Evolutionary conservation across 805 yeast genomes (phyloP).

Genomic region (Metschnikowia shivogae): DNA sequence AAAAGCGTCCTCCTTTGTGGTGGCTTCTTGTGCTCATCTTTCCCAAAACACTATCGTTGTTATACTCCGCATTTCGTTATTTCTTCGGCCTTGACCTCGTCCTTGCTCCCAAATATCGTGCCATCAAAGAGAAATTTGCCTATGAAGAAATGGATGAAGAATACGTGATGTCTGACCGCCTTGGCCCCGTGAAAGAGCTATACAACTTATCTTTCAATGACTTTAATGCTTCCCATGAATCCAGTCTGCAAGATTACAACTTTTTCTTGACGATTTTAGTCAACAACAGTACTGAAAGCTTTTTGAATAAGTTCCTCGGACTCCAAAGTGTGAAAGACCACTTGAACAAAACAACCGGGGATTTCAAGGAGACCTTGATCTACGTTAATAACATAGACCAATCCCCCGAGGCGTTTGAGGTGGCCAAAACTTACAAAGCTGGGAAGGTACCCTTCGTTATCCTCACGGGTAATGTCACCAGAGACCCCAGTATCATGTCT

Average conservation of each 20-base stretch:
- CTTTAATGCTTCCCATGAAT: conserved; percentile 30
- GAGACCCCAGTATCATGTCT: conserved; percentile 32
- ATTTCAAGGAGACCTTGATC: conserved; percentile 26
- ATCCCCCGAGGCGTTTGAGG: conserved; percentile 36
- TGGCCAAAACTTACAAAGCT: conserved; percentile 29
- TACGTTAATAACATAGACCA: conserved; percentile 29
- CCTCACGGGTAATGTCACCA: conserved; percentile 34
- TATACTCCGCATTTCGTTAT: conserved; percentile 32
- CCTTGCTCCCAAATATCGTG: conserved; percentile 19
- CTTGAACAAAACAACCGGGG: conserved; percentile 20
- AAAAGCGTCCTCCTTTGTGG: conserved; percentile 25
- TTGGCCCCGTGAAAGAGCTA: not conserved
- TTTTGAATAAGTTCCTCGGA: conserved; percentile 15
- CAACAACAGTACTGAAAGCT: conserved; percentile 22
- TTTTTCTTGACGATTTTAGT: conserved; percentile 35
- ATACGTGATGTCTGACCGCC: conserved; percentile 5
- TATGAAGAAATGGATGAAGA: conserved; percentile 24
- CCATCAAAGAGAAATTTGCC: conserved; percentile 18
- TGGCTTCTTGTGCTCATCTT: conserved; percentile 51
- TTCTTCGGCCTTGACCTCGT: conserved; percentile 22
- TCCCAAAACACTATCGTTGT: conserved; percentile 47
- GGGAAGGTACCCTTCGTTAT: conserved; percentile 35
- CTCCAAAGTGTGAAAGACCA: conserved; percentile 18
- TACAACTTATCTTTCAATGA: conserved; percentile 14
- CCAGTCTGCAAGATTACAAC: conserved; percentile 24